These are phyloP conservation scores for Carallia brachiata DNA, from an alignment of 345 rosid genomes.

Conservation along the genomic window DNA sequence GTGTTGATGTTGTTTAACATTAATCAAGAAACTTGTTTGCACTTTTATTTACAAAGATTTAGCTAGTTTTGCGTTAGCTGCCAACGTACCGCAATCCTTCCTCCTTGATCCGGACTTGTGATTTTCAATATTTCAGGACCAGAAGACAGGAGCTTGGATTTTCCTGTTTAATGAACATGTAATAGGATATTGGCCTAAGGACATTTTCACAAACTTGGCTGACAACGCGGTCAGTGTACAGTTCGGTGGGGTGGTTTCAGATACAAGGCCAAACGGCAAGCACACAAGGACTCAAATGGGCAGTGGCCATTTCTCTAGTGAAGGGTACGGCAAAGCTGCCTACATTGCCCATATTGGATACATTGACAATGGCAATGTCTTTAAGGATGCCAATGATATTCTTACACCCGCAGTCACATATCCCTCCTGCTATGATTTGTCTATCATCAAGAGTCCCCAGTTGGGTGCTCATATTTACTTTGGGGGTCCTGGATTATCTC, in stretches of 20 bases:
- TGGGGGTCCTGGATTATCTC: slow-evolving; percentile 15
- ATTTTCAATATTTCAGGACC: background rate
- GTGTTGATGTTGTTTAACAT: no score
- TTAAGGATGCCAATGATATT: background rate
- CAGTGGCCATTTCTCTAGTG: slow-evolving; percentile 15
- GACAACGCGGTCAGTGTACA: background rate
- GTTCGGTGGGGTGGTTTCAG: slow-evolving; percentile 15
- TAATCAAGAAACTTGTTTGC: no score
- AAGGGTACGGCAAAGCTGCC: slow-evolving; percentile 13
- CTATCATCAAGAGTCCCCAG: background rate
- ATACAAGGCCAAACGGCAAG: background rate
- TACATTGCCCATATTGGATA: background rate
- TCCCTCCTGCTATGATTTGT: slow-evolving; percentile 7
- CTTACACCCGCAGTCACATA: background rate
- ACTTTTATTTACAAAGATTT: no score
- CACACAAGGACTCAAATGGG: slow-evolving; percentile 19
- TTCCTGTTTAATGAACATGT: background rate
- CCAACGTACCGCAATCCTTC: no score
- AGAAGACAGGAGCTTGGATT: slow-evolving; percentile 11
- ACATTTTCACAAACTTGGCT: background rate
- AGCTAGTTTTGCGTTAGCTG: no score
- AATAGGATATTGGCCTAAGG: slow-evolving; percentile 13
- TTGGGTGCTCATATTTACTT: slow-evolving; percentile 8
- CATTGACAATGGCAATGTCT: background rate
- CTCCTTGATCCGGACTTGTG: no score